Conservation (phyloP, 768 basidiomycete species). For the Rhodotorula diobovata region DNA sequence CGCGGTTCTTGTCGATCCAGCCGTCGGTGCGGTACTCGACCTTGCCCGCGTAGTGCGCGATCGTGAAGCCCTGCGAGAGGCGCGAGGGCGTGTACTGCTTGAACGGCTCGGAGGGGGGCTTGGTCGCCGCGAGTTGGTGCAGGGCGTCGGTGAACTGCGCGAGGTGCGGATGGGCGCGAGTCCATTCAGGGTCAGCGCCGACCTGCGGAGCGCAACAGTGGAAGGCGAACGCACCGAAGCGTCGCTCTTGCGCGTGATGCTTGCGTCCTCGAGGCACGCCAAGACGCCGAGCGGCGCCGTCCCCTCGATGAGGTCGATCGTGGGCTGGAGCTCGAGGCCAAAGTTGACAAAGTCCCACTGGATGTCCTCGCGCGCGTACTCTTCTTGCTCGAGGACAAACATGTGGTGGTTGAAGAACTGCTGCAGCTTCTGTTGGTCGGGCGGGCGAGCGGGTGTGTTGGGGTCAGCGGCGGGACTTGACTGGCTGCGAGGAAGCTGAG, state of each 20-base stretch:
- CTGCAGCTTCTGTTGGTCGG: slow-evolving; percentile 70
- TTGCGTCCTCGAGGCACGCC: slow-evolving; percentile 91
- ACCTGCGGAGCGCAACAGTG: not conserved
- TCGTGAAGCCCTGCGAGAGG: slow-evolving; percentile 88
- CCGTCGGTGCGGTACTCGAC: slow-evolving; percentile 94
- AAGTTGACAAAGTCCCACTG: slow-evolving; percentile 99
- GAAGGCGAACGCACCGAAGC: slow-evolving; percentile 69
- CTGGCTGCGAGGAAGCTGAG: not conserved
- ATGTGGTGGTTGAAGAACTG: slow-evolving; percentile 99
- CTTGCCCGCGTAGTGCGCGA: slow-evolving; percentile 92
- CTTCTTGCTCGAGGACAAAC: slow-evolving; percentile 99
- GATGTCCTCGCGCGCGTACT: slow-evolving; percentile 92
- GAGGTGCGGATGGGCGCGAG: not conserved
- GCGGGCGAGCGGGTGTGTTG: too few species aligned
- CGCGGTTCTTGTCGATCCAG: slow-evolving; percentile 99
- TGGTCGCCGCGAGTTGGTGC: slow-evolving; percentile 45
- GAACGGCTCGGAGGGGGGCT: slow-evolving; percentile 47
- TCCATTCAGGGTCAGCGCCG: not conserved
- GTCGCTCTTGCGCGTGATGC: slow-evolving; percentile 99
- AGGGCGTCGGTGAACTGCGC: slow-evolving; percentile 36
- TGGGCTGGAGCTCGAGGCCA: slow-evolving; percentile 92
- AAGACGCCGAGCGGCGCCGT: slow-evolving; percentile 77
- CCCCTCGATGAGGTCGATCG: slow-evolving; percentile 94
- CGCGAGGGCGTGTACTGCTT: slow-evolving; percentile 78
- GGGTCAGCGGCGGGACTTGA: not conserved